Evolutionary conservation across 257 asterid genomes (phyloP).

Genomic region (Solanum boliviense): DNA sequence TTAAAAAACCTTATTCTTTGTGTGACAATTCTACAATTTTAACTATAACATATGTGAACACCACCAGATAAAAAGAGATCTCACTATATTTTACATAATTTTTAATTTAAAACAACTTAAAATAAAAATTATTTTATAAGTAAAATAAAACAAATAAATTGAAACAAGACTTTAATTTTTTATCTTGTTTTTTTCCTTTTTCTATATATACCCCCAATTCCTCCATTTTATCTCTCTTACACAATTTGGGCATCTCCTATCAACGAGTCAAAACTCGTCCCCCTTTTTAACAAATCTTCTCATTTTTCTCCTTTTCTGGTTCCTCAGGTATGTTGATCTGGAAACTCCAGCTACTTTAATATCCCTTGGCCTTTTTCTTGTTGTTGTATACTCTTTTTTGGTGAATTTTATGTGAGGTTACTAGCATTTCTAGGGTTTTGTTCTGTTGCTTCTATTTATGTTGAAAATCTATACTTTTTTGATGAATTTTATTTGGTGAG

Average conservation of each 20-base stretch:
- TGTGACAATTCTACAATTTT: background rate
- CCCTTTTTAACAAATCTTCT: background rate
- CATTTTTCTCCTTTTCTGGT: background rate
- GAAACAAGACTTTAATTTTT: no score
- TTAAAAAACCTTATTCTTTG: background rate
- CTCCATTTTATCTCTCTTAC: background rate
- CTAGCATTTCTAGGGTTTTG: background rate
- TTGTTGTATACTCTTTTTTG: background rate
- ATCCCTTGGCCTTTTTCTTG: background rate
- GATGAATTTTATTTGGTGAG: background rate
- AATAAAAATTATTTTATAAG: no score
- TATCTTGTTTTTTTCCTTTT: background rate
- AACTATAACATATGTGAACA: no score
- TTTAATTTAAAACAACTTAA: no score
- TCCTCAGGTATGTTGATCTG: background rate
- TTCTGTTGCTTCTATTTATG: background rate
- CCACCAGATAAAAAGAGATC: background rate
- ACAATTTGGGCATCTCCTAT: background rate
- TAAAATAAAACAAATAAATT: no score
- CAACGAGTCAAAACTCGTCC: background rate
- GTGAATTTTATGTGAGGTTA: background rate
- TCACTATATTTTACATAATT: no score
- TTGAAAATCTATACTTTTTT: background rate
- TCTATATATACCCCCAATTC: background rate
- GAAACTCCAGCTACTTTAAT: background rate